Evolutionary conservation across 768 basidiomycete genomes (phyloP), one percentile per base, ranked within the genome.

Genomic region (Calocera viscosa): DNA sequence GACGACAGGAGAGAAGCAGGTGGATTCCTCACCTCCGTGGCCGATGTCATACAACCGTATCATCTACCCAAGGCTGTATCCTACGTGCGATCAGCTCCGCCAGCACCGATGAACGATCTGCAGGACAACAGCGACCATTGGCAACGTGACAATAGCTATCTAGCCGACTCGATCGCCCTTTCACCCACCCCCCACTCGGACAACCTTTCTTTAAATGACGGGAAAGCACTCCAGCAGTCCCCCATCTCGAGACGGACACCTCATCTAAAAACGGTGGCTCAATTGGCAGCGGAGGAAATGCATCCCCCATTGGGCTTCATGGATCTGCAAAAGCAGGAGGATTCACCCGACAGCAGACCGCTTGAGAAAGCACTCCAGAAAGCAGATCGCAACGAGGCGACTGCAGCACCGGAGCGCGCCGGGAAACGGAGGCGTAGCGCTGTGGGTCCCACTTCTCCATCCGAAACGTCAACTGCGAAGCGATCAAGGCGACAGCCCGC

Each of bases 1-100:
- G 33, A 66, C 33, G 41, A 71, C 67, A 66, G 71, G 77, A 68
- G 69, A 0, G 68, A 69, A 66, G 68, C 70, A 8, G 88, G 88
- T 14, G 83, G 84, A 7, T 91, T 88, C 75, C 78, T 92, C 19
- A 80, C 83, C 7, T 84, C 81, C 16, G 87, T 84, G 7, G 88
- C 87, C 71, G 84, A 83, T 68, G 86, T 91, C 65, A 88, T 92
- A 1, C 79, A 87, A 74, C 82, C 84, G 1, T 92, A 84, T 74
- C 81, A 82, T 67, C 77, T 92, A 30, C 90, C 90, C 0, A 84
- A 84, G 69, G 40, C 69, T 14, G 19, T 60, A 5, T 60, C 53
- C 5, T 60, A 60, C 30, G 30, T 26, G 22, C 2, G 26, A 47
- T 17, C 24, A 5, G 3, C 5, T 47, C 24, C 3, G 19, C 5